Base-by-base conservation (phyloP, 78 protist genomes). In the Neovahlkampfia damariscottae region DNA sequence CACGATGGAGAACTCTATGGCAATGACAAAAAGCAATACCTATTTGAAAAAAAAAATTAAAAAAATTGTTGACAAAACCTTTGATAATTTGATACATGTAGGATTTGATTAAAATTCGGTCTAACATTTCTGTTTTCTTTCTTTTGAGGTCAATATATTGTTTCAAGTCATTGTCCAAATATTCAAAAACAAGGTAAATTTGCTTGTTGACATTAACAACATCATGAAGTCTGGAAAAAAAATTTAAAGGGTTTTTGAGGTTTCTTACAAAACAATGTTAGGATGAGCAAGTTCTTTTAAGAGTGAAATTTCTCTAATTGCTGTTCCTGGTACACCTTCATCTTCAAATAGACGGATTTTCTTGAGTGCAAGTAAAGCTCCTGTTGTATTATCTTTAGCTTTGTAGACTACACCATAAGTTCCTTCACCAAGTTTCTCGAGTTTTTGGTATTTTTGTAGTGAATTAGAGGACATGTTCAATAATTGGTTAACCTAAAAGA, bases 321-420 rank as follows among this genome's bases (percentile, higher is more conserved):
- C 94, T 0, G 99, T 94, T 58, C 86, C 40, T n/a, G 99, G 99
- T 5, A 96, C 92, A 35, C 99, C 99, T 59, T 98, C 99, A 38
- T 95, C 98, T 38, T 96, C 98, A 9, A 79, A 80, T 30, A 93
- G 96, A 10, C 91, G 81, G 36, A 93, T 93, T 41, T 90, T 72
- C 9, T 77, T 77, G 30, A 77, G 29, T 3, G 98, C 98, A 3
- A 95, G 96, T 7, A 72, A 28, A 4, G 79, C 84, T 2, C 88
- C 83, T 37, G 81, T 79, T 28, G 10, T 40, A 40, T 19, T 73
- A 27, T 82, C 40, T 28, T 40, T 37, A 37, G 90, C 93, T 74
- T 76, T 86, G 75, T 82, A 90, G 39, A 92, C 98, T 2, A 41
- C 3, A 41, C 81, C 81, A 62, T 77, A 58, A 5, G 81, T 29